Percentiles rank a stretch among this genome's conserved stretches.
phyloP scores from a whole-genome alignment of 192 early-diverging fungal species.

The Entophlyctis luteolus region DNA sequence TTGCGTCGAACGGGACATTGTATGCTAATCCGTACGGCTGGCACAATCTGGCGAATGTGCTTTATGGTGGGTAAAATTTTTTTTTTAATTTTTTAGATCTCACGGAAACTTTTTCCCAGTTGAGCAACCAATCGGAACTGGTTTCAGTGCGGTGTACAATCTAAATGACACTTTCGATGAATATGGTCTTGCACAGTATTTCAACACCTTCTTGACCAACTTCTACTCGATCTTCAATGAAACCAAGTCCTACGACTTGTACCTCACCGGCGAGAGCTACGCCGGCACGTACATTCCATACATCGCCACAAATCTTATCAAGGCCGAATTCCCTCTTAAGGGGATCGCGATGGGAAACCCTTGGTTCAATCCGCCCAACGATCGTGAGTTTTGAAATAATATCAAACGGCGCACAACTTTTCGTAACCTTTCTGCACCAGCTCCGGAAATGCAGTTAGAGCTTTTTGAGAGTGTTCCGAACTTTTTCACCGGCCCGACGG shows the following conservation, averaged over 20 bases:
- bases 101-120: slow-evolving; percentile 22
- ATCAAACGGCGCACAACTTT: too few species aligned
- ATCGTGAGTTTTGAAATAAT: slow-evolving; percentile 37
- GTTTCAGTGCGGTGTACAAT: slow-evolving; percentile 18
- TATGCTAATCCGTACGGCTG: slow-evolving; percentile 49
- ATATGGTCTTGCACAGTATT: neutral
- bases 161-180: neutral
- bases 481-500: neutral
- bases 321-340: slow-evolving; percentile 30
- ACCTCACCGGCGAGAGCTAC: slow-evolving; percentile 48
- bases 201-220: slow-evolving; percentile 11
- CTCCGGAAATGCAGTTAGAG: too few species aligned
- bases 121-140: slow-evolving; percentile 70
- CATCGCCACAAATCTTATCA: neutral
- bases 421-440: too few species aligned
- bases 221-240: slow-evolving; percentile 50
- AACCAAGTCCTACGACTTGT: slow-evolving; percentile 51
- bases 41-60: slow-evolving; percentile 63
- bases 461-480: too few species aligned
- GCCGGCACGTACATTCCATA: slow-evolving; percentile 17
- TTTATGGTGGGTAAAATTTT: slow-evolving; percentile 47
- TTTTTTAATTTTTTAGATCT: neutral
- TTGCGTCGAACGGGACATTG: slow-evolving; percentile 52
- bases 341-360: slow-evolving; percentile 53
- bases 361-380: slow-evolving; percentile 31